Percentiles rank a stretch among this genome's conserved stretches.
Conservation (phyloP, 352 stramenopile genomes). For the Phytophthora nicotianae region DNA sequence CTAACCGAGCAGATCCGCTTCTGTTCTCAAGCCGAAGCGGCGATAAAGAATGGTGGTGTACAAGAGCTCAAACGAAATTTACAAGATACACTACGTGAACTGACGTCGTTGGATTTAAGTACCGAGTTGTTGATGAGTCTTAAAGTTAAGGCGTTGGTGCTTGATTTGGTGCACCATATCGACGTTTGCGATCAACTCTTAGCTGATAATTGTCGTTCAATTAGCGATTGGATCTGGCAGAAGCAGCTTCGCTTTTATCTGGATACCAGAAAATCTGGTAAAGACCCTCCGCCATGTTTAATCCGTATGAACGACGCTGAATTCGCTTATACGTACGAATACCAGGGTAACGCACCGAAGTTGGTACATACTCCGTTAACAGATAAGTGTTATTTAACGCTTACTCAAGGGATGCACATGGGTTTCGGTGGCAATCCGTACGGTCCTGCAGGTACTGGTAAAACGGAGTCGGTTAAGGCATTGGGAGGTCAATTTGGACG, state of each 20-base stretch:
- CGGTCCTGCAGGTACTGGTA: constrained; percentile 93
- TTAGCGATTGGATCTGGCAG: constrained; percentile 90
- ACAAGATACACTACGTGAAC: constrained; percentile 70
- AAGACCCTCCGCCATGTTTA: constrained; percentile 37
- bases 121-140: constrained; percentile 89
- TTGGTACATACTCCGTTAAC: constrained; percentile 95
- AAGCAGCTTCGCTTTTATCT: constrained; percentile 95
- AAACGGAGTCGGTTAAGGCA: constrained; percentile 95
- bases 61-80: constrained; percentile 69
- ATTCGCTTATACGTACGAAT: constrained; percentile 96
- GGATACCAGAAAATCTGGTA: constrained; percentile 45
- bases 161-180: constrained; percentile 96
- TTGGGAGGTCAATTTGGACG: constrained; percentile 90
- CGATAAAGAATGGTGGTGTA: constrained; percentile 80
- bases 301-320: constrained; percentile 81
- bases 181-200: constrained; percentile 93
- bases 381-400: constrained; percentile 95
- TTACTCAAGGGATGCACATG: constrained; percentile 94
- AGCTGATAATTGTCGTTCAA: constrained; percentile 57
- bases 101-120: constrained; percentile 88
- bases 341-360: constrained; percentile 94
- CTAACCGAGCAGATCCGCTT: constrained; percentile 94
- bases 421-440: constrained; percentile 94
- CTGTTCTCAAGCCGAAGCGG: constrained; percentile 83
- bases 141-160: constrained; percentile 94